Evolutionary conservation across 805 yeast genomes (phyloP).

Genomic region (Grigorovia yakushimaensis): DNA sequence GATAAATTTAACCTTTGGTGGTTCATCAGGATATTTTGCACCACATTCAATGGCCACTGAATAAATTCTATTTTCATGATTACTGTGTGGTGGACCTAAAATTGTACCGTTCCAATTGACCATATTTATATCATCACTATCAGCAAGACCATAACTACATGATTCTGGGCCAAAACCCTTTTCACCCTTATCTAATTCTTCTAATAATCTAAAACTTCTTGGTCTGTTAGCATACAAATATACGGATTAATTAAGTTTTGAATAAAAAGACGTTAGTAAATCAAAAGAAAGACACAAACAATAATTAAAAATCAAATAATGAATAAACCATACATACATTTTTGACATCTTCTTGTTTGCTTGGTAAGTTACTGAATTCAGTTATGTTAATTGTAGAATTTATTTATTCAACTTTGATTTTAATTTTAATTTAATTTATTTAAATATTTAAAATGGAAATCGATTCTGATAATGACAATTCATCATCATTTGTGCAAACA

Average conservation of each 20-base stretch:
- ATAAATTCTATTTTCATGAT: slow-evolving; percentile 90
- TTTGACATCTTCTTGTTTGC: slow-evolving; percentile 7
- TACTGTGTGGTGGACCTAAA: slow-evolving; percentile 88
- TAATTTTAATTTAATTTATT: background rate
- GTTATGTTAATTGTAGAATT: background rate
- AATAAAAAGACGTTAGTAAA: background rate
- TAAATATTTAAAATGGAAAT: background rate
- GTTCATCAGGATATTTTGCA: slow-evolving; percentile 73
- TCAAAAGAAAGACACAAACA: background rate
- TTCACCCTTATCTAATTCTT: slow-evolving; percentile 96
- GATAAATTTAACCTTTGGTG: slow-evolving; percentile 74
- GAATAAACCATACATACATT: slow-evolving; percentile 8
- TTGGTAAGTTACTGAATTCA: background rate
- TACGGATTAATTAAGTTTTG: background rate
- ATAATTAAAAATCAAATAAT: background rate
- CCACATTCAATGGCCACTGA: slow-evolving; percentile 76
- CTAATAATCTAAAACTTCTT: slow-evolving; percentile 86
- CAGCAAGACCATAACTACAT: slow-evolving; percentile 88
- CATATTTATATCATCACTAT: slow-evolving; percentile 86
- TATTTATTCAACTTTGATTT: background rate
- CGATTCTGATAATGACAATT: slow-evolving; percentile 19
- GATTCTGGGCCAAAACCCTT: slow-evolving; percentile 96
- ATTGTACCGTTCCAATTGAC: slow-evolving; percentile 97
- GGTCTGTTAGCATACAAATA: slow-evolving; percentile 36
- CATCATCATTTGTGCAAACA: slow-evolving; percentile 32